Base-by-base conservation (phyloP, 805 yeast species). In the Cyberlindnera xylosilytica region DNA sequence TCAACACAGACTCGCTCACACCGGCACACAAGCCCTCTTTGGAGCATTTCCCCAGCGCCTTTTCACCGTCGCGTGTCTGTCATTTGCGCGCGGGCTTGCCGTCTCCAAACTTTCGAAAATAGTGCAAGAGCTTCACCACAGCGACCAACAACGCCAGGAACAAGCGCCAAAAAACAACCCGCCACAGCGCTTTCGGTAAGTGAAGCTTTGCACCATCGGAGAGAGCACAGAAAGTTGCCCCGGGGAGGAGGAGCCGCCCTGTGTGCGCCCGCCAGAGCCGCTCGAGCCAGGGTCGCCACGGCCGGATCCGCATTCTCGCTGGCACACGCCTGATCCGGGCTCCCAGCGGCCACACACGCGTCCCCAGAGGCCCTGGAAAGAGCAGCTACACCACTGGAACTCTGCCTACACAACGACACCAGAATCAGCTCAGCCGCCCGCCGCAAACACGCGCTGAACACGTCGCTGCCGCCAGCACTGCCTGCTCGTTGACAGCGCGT, bases 401-500 rank as follows among this genome's bases (percentile, higher is more conserved):
- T n/a, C n/a, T n/a, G n/a, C n/a, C n/a, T n/a, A n/a, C n/a, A n/a
- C n/a, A n/a, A n/a, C n/a, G n/a, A n/a, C n/a, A n/a, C n/a, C n/a
- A n/a, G n/a, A n/a, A n/a, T n/a, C n/a, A n/a, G 29, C 10, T 6
- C 29, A 26, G 12, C n/a, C 29, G 29, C 29, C 29, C n/a, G 29
- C 29, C 6, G 5, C 15, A 26, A 10, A 5, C n/a, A 26, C n/a
- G 10, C 29, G 12, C 5, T 22, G 10, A 8, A 9, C 29, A 12
- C 12, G 29, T 13, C 29, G 6, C 6, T 26, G 8, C 29, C 8
- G 6, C 29, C 12, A 10, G 29, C n/a, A n/a, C n/a, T 26, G 29
- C 29, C 15, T 26, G 11, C 6, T 26, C n/a, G 15, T 16, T 29
- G 33, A 29, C 33, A 29, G 35, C 24, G 35, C 35, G 35, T 32